Conservation (phyloP, 2,329 filamentous ascomycete genomes). For the Calonectria multiphialidica region DNA sequence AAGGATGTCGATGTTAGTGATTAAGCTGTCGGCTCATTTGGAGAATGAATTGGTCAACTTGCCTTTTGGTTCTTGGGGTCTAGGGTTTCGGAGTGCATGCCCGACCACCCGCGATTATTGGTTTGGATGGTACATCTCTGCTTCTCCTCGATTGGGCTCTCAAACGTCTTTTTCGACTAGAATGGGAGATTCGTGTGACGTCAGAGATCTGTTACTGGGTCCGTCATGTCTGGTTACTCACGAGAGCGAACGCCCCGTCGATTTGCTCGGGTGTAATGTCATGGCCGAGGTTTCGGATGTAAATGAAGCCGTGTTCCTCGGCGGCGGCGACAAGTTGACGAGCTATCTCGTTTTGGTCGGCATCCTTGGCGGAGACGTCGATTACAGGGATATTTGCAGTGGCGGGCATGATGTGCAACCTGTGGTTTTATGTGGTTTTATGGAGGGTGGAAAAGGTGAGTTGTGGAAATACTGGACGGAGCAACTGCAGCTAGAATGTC, state of each 20-base stretch:
- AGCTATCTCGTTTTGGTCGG: constrained; percentile 68
- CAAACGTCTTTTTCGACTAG: constrained; percentile 78
- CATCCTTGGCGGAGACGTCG: constrained; percentile 69
- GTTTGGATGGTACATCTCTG: constrained; percentile 79
- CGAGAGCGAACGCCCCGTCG: constrained; percentile 79
- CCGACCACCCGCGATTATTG: constrained; percentile 90
- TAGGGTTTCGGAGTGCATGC: constrained; percentile 88
- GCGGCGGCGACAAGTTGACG: constrained; percentile 84
- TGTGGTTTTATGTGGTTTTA: background rate
- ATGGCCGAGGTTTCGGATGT: constrained; percentile 80
- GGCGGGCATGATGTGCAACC: constrained; percentile 32
- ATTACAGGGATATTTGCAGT: constrained; percentile 79
- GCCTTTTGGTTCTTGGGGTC: constrained; percentile 87
- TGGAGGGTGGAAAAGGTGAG: background rate
- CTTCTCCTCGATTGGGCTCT: constrained; percentile 78
- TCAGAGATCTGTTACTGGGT: background rate
- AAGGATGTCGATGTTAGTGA: background rate
- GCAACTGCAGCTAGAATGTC: constrained; percentile 2
- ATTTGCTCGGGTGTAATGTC: constrained; percentile 77
- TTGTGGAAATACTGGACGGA: constrained; percentile 2
- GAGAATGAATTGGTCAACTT: constrained; percentile 41
- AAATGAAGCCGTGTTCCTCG: constrained; percentile 88
- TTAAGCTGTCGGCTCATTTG: background rate
- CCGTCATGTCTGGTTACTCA: constrained; percentile 52
- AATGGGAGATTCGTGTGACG: background rate